phyloP scores from a whole-genome alignment of 1,284 basidiomycete genomes.

The Kwoniella shivajii region DNA sequence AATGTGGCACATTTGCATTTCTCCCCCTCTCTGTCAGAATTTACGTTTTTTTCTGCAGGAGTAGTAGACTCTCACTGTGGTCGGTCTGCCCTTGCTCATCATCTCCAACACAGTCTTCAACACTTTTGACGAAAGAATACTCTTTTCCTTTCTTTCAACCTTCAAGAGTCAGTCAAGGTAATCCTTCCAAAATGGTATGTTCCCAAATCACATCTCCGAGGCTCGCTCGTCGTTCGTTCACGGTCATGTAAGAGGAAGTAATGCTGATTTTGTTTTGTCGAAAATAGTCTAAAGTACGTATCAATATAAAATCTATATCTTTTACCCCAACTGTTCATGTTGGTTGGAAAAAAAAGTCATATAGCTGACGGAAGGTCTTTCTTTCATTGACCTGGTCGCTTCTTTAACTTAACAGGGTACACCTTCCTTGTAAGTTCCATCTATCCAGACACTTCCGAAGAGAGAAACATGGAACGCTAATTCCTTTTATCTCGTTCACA shows the following conservation, averaged over 20 bases:
- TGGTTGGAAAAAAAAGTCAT: conserved; percentile 9
- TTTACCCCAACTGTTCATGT: conserved; percentile 1
- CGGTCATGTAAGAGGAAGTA: not conserved
- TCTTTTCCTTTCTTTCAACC: conserved; percentile 19
- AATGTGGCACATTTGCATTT: conserved; percentile 14
- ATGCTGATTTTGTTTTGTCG: conserved; percentile 1
- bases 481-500: conserved; percentile 17
- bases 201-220: not conserved
- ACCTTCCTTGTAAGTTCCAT: conserved; percentile 72
- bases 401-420: conserved; percentile 65
- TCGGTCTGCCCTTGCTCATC: conserved; percentile 1
- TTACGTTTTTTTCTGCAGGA: conserved; percentile 5
- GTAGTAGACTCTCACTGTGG: not conserved
- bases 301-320: not conserved
- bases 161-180: conserved; percentile 29
- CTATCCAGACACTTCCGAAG: not conserved
- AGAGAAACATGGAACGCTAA: conserved; percentile 2
- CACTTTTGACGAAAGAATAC: not conserved
- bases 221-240: not conserved
- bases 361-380: conserved; percentile 53
- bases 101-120: conserved; percentile 1
- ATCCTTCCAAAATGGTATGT: conserved; percentile 46
- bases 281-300: conserved; percentile 8
- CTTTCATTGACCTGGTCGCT: conserved; percentile 64
- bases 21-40: not conserved